These are phyloP conservation scores for Pyropia haitanensis DNA, from an alignment of 23 red algal species.

Conservation along the genomic window DNA sequence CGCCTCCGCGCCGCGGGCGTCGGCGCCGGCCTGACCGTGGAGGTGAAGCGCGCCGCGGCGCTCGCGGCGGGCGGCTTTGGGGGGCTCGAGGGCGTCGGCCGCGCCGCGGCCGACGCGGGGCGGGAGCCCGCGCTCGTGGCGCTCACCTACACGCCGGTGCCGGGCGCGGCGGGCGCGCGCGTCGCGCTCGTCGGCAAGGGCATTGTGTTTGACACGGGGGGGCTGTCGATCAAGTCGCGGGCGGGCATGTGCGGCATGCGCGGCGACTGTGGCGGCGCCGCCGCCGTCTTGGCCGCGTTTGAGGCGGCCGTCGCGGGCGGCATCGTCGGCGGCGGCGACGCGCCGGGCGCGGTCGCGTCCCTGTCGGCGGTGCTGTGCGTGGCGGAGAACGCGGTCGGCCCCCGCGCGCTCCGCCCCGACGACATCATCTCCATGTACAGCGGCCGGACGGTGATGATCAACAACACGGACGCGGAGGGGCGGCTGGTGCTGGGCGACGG, in stretches of 20 bases:
- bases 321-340: no score
- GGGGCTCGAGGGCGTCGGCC: conserved; percentile 12
- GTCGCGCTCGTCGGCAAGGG: conserved; percentile 26
- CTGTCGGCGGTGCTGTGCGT: conserved; percentile 19
- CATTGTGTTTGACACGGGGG: conserved; percentile 47
- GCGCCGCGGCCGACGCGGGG: conserved; percentile 2
- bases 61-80: conserved; percentile 5
- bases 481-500: conserved; percentile 28
- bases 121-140: conserved; percentile 5
- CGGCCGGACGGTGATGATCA: conserved; percentile 31
- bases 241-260: conserved; percentile 40
- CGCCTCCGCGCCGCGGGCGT: not conserved
- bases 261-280: conserved; percentile 31
- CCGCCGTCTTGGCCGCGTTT: conserved; percentile 30
- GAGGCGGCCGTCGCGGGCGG: not conserved
- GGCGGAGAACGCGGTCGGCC: conserved; percentile 22
- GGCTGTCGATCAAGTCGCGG: conserved; percentile 14
- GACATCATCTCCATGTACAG: conserved; percentile 22
- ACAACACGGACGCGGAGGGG: conserved; percentile 49
- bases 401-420: conserved; percentile 4
- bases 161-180: not conserved
- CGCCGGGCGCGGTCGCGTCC: not conserved
- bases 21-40: not conserved
- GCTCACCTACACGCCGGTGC: conserved; percentile 16
- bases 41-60: conserved; percentile 5